phyloP scores from a whole-genome alignment of 2,329 filamentous ascomycete genomes.

The Grosmannia clavigera region DNA sequence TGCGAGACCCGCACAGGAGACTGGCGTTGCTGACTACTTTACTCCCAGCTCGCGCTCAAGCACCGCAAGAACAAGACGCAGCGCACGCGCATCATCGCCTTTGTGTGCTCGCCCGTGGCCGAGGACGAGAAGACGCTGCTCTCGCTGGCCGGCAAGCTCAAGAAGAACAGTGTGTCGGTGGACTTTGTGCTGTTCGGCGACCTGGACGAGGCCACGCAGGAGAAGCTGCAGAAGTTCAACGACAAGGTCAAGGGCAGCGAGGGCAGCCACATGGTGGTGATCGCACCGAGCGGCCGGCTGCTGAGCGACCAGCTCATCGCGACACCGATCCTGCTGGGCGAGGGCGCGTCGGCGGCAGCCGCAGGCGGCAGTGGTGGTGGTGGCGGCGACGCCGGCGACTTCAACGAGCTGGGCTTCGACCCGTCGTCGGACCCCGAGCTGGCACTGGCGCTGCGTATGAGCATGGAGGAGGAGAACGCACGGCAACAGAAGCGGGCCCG shows the following conservation, averaged over 20 bases:
- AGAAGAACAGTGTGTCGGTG: slow-evolving; percentile 89
- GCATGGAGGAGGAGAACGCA: slow-evolving; percentile 95
- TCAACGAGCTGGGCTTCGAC: slow-evolving; percentile 75
- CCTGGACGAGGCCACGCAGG: slow-evolving; percentile 73
- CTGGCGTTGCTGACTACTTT: neutral
- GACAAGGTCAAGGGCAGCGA: slow-evolving; percentile 85
- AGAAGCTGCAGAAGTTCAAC: slow-evolving; percentile 90
- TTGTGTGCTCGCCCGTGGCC: slow-evolving; percentile 83
- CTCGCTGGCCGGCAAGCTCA: slow-evolving; percentile 93
- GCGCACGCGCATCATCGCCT: slow-evolving; percentile 91
- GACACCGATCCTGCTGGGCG: slow-evolving; percentile 80
- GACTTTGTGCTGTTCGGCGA: slow-evolving; percentile 95
- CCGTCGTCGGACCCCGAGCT: slow-evolving; percentile 86
- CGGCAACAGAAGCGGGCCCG: slow-evolving; percentile 76
- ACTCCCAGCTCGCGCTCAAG: slow-evolving; percentile 73
- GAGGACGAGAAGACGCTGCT: slow-evolving; percentile 84
- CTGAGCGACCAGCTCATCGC: slow-evolving; percentile 85
- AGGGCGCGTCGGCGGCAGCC: slow-evolving; percentile 49
- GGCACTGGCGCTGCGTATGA: slow-evolving; percentile 89
- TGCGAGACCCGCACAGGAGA: neutral
- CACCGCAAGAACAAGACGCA: slow-evolving; percentile 97
- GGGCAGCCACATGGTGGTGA: slow-evolving; percentile 79
- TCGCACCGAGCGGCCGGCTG: slow-evolving; percentile 81
- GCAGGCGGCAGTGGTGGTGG: slow-evolving; percentile 47
- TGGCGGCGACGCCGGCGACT: slow-evolving; percentile 48